Base-by-base conservation (phyloP, 108 stramenopile species). In the Asterionellopsis glacialis region DNA sequence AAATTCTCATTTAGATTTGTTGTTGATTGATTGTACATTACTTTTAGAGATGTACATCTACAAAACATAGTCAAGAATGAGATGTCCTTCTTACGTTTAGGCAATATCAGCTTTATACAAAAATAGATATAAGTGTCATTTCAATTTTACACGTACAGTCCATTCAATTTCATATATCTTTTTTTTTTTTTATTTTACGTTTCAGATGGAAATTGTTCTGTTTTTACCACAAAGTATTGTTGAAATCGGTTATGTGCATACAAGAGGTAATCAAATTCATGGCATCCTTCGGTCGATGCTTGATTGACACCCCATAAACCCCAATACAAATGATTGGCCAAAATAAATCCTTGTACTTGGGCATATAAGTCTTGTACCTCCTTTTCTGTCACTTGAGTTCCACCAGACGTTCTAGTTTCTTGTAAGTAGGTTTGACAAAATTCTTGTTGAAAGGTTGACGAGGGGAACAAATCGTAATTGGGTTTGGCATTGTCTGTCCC, bases 271-370 rank as follows among this genome's bases (percentile, higher is more conserved):
- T 89, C 89, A 72, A 91, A 89, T 23, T 79, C 81, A 18, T 82
- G 73, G 60, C 84, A 84, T 11, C 90, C 90, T 70, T 91, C 90
- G 14, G 70, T 75, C n/a, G 77, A 71, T 26, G 88, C 93, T 64
- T 95, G 93, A 44, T 85, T 82, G 50, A 95, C 59, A 14, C 80
- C 90, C 93, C 93, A 95, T 25, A 91, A 48, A 28, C 90, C 90
- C 93, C 93, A 95, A 56, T 88, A 90, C 55, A 90, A 61, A 67
- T 95, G 85, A 72, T 95, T 91, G 26, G 81, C 83, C 57, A 88
- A 44, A 7, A 78, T 56, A 73, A 91, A 91, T 27, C 65, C 70
- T 15, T 82, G 77, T 10, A 95, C 81, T 47, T 87, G 56, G 4
- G 57, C 39, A 38, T 75, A 27, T 19, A 88, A 59, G 12, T 63